Base-by-base conservation (phyloP, 495 filamentous ascomycete genomes). In the Aspergillus egyptiacus region DNA sequence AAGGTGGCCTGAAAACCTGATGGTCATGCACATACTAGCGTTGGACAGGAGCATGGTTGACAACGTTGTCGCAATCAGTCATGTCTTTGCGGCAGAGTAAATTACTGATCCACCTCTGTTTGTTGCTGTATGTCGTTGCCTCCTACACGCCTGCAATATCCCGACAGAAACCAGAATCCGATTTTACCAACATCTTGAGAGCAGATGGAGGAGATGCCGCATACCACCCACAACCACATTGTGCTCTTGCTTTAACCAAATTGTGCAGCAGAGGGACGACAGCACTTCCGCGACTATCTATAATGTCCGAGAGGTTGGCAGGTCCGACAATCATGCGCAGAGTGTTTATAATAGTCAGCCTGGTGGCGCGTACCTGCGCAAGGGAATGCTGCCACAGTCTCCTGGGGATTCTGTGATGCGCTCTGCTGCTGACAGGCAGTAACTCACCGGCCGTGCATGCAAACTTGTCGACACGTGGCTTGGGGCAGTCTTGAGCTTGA, bases 21-120 rank as follows among this genome's bases (percentile, higher is more conserved):
- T 78, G 74, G 75, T 70, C 66, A 8, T 61, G 72, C 48, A 76
- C 76, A 51, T 79, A 78, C 65, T 80, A 73, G 74, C 74, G 71
- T 1, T 70, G 67, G 2, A 69, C 0, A 57, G 62, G 3, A 17
- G 9, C 19, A 54, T 54, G 3, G 63, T 68, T 2, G 59, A 55
- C 17, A 68, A 77, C 43, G 65, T 70, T 47, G 64, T 78, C 30
- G 61, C 66, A 36, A 62, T 76, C 37, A 69, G 65, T 8, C 63
- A 67, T 1, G 72, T 76, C 48, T 71, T 52, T 71, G 72, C 49
- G 73, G 75, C 2, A 74, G 72, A 1, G 30, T 60, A 6, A 25
- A n/a, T 66, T 0, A 58, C 59, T 0, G 53, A 59, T 23, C 13
- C 67, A 6, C 44, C 67, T 19, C n/a, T 63, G 64, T 18, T 60